These are phyloP conservation scores for Pogostemon cablin DNA, from an alignment of 257 asterid genomes.

Conservation along the genomic window DNA sequence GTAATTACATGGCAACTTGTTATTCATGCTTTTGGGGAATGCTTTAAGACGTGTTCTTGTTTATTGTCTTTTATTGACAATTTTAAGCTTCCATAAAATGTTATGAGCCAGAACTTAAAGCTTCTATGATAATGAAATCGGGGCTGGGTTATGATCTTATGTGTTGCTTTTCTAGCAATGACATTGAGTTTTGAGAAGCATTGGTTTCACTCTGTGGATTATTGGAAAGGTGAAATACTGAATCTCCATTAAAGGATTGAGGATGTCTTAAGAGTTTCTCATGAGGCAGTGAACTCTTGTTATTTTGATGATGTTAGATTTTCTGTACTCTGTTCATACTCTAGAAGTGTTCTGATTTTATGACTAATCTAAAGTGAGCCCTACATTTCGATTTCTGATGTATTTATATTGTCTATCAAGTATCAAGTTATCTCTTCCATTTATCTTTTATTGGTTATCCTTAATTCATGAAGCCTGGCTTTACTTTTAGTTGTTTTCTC, in stretches of 20 bases:
- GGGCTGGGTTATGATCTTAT: not conserved
- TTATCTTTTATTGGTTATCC: constrained; percentile 8
- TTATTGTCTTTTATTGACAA: not conserved
- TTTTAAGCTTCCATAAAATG: not conserved
- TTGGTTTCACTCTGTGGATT: not conserved
- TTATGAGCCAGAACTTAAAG: constrained; percentile 3
- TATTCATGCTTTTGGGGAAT: not conserved
- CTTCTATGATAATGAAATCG: not conserved
- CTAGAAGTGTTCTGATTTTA: not conserved
- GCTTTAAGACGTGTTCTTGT: not conserved
- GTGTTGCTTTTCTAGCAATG: not conserved
- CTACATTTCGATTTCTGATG: not conserved
- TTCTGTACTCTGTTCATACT: not conserved
- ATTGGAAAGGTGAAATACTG: not conserved
- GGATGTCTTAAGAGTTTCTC: constrained; percentile 17
- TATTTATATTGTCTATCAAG: not conserved
- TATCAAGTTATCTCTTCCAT: not conserved
- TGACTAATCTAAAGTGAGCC: not conserved
- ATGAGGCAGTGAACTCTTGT: not conserved
- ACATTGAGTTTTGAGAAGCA: not conserved
- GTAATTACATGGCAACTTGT: not conserved
- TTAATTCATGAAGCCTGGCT: not conserved
- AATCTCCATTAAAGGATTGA: not conserved
- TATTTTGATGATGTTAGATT: not conserved
- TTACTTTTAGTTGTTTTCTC: not conserved